Evolutionary conservation across 106 monocot species (phyloP), one percentile per base, ranked within the genome.

Genomic region (Dactylorhiza incarnata): DNA sequence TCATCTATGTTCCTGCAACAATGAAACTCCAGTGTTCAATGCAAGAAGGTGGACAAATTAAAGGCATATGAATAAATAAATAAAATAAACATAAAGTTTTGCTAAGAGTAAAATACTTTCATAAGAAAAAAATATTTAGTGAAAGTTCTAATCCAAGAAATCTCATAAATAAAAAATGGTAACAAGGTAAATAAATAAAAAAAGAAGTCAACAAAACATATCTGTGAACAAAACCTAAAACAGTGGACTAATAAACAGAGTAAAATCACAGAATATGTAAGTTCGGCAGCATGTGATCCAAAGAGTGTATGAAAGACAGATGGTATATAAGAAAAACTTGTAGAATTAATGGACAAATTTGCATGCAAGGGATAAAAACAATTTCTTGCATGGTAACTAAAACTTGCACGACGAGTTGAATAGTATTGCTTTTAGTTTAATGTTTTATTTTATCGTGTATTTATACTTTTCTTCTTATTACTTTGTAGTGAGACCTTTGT

Each of bases 1-100:
- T 83, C 85, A 59, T 94, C 91, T 78, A 89, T 86, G 72, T 89
- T 84, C 81, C 97, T 97, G 78, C 74, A 75, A 79, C 65, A 24
- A 71, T 15, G 29, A 25, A 66, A 76, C 53, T 47, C 7, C 49
- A 23, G 49, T 26, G 37, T 70, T 70, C 43, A 70, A 44, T 45
- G 45, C 17, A 45, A 45, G 17, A 68, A 45, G 69, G 69, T n/a
- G 13, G 26, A 66, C 12, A 13, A 10, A 12, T 66, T 66, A 24
- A 66, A 19, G 12, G 6, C 19, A 5, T n/a, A n/a, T 56, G 17
- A 56, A 15, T 56, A 19, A 17, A 15, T 44, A 23, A 19, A 6
- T 15, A 10, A 68, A 68, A 45, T 19, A 45, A 45, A 68, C 37
- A 68, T 3, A 12, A 68, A 45, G 14, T 15, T n/a, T 19, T 13